A percentile compares a stretch with the other conserved stretches of the same genome.
These are phyloP conservation scores for Calendula officinalis DNA, from an alignment of 129 eudicot genomes.

Conservation along the genomic window DNA sequence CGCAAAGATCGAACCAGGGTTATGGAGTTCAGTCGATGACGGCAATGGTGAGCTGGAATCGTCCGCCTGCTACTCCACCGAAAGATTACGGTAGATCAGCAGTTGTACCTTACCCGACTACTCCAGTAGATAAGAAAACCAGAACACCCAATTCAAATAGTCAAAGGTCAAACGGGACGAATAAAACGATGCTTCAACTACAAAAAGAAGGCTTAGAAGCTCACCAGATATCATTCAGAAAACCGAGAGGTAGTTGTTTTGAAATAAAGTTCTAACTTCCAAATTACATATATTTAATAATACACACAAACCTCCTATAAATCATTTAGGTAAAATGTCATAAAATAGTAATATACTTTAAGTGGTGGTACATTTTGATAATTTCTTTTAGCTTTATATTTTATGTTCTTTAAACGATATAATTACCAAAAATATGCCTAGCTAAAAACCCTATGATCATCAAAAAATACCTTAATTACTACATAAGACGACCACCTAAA, in stretches of 20 bases:
- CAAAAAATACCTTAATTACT: too few relatives aligned
- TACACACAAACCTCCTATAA: too few relatives aligned
- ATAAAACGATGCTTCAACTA: constrained; percentile 27
- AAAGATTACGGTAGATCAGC: constrained; percentile 21
- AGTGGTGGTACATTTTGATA: background rate
- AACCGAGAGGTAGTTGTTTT: constrained; percentile 43
- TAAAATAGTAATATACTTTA: too few relatives aligned
- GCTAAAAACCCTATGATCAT: too few relatives aligned
- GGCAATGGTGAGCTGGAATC: constrained; percentile 34
- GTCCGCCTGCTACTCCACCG: constrained; percentile 23
- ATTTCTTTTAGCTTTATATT: too few relatives aligned
- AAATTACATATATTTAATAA: background rate
- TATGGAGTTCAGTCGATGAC: constrained; percentile 26
- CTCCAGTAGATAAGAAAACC: constrained; percentile 11
- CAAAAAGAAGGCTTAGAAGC: constrained; percentile 19
- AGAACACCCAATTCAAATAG: constrained; percentile 6
- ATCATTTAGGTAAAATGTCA: too few relatives aligned
- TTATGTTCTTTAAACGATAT: too few relatives aligned
- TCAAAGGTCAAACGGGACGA: constrained; percentile 26
- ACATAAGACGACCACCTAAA: too few relatives aligned
- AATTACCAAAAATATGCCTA: too few relatives aligned
- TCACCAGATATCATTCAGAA: constrained; percentile 27
- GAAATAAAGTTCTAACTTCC: constrained; percentile 2
- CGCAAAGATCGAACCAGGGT: constrained; percentile 11
- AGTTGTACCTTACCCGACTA: constrained; percentile 16